Conservation (phyloP, 768 basidiomycete genomes). For the Hericium alpestre region DNA sequence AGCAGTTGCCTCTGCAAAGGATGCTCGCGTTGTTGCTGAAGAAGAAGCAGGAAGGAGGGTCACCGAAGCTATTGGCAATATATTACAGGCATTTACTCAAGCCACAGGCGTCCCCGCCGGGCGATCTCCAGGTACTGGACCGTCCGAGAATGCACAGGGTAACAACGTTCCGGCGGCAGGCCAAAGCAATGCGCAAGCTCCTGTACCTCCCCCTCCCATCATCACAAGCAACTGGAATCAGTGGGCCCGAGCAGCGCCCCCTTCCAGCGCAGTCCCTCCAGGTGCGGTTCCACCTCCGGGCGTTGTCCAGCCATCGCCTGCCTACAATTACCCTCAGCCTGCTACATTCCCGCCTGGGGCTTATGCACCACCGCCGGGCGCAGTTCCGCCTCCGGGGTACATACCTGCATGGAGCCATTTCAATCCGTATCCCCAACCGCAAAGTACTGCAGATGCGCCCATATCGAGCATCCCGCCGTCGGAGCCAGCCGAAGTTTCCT, state of each 20-base stretch:
- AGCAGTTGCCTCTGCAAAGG: constrained; percentile 29
- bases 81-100: constrained; percentile 45
- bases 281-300: not conserved
- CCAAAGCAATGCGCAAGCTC: not conserved
- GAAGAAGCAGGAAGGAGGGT: constrained; percentile 56
- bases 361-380: not conserved
- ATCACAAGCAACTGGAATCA: not conserved
- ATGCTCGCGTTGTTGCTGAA: constrained; percentile 40
- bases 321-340: not conserved
- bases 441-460: not conserved
- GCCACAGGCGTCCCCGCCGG: not conserved
- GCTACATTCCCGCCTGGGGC: not conserved
- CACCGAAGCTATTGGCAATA: constrained; percentile 47
- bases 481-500: constrained; percentile 11
- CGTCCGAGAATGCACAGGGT: no score
- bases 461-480: not conserved
- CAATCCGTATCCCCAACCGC: constrained; percentile 4
- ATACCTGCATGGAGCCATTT: constrained; percentile 10
- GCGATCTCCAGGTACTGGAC: no score
- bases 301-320: not conserved
- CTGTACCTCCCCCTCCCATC: not conserved
- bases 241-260: not conserved
- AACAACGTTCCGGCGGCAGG: no score
- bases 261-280: not conserved
- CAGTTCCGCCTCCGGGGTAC: not conserved